A percentile compares a stretch with the other conserved stretches of the same genome.
These are phyloP conservation scores for Tetrastigma voinierianum DNA, from an alignment of 164 flowering plant species.

Conservation along the genomic window DNA sequence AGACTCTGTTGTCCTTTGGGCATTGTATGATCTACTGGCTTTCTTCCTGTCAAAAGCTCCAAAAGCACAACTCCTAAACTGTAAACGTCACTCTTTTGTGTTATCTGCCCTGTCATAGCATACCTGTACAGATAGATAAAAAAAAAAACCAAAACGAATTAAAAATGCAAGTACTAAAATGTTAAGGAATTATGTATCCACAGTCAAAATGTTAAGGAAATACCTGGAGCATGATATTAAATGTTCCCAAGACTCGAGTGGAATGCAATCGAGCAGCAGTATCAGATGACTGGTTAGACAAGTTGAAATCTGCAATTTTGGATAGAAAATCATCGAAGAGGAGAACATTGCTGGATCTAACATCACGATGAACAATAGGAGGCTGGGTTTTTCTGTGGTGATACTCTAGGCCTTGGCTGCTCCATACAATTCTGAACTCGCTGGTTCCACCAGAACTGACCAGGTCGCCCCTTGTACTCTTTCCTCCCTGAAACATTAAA, in stretches of 20 bases:
- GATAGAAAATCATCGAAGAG: slow-evolving; percentile 59
- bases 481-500: slow-evolving; percentile 45
- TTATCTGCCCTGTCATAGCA: slow-evolving; percentile 77
- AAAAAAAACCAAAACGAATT: background rate
- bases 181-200: too few relatives aligned
- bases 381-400: slow-evolving; percentile 72
- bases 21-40: slow-evolving; percentile 79
- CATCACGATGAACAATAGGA: slow-evolving; percentile 64
- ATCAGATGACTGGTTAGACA: slow-evolving; percentile 64
- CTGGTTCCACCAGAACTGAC: slow-evolving; percentile 64
- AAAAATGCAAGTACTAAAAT: background rate
- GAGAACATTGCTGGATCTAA: slow-evolving; percentile 74
- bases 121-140: slow-evolving; percentile 32
- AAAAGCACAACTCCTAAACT: slow-evolving; percentile 76
- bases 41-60: slow-evolving; percentile 70
- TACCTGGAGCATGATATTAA: slow-evolving; percentile 79
- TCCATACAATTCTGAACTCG: slow-evolving; percentile 62
- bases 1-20: slow-evolving; percentile 80
- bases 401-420: slow-evolving; percentile 74
- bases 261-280: slow-evolving; percentile 75
- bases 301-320: slow-evolving; percentile 68
- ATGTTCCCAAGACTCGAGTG: slow-evolving; percentile 74
- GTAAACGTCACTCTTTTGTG: slow-evolving; percentile 71
- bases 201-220: background rate
- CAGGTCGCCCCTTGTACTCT: slow-evolving; percentile 86